phyloP scores from a whole-genome alignment of 2,329 filamentous ascomycete species.

The Monilinia fructigena region DNA sequence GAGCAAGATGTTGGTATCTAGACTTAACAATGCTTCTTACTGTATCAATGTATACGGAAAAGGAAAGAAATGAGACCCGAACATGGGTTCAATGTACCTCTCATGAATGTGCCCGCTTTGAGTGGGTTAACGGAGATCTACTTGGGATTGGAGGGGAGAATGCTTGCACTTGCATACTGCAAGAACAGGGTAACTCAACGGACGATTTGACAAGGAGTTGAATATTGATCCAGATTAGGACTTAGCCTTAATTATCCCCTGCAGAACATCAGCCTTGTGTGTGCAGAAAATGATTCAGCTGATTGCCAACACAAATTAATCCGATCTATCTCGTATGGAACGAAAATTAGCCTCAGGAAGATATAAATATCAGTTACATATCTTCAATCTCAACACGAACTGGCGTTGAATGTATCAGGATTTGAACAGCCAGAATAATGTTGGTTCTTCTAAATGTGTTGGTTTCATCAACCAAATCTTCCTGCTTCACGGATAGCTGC shows the following conservation, averaged over 20 bases:
- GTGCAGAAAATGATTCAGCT: slow-evolving; percentile 20
- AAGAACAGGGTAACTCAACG: slow-evolving; percentile 13
- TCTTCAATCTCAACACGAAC: slow-evolving; percentile 1
- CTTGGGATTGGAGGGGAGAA: slow-evolving; percentile 18
- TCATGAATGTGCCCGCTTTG: slow-evolving; percentile 20
- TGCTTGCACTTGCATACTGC: slow-evolving; percentile 26
- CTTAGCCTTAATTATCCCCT: slow-evolving; percentile 15
- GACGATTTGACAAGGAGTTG: slow-evolving; percentile 7
- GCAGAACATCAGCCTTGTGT: slow-evolving; percentile 22
- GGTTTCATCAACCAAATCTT: neutral
- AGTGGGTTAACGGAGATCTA: slow-evolving; percentile 1
- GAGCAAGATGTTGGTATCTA: slow-evolving; percentile 16
- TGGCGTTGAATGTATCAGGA: neutral
- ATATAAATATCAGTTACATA: slow-evolving; percentile 6
- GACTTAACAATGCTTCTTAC: slow-evolving; percentile 15
- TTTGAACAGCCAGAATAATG: neutral
- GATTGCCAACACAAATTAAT: slow-evolving; percentile 9
- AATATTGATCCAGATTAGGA: slow-evolving; percentile 20
- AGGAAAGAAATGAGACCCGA: slow-evolving; percentile 6
- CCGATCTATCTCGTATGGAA: neutral
- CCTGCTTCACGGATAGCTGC: slow-evolving; percentile 11
- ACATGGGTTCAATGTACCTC: slow-evolving; percentile 15
- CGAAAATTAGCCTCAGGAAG: neutral
- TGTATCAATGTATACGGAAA: slow-evolving; percentile 18
- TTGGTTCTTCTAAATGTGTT: neutral